Evolutionary conservation across 148 eudicot genomes (phyloP).

Genomic region (Rhododendron vialii): DNA sequence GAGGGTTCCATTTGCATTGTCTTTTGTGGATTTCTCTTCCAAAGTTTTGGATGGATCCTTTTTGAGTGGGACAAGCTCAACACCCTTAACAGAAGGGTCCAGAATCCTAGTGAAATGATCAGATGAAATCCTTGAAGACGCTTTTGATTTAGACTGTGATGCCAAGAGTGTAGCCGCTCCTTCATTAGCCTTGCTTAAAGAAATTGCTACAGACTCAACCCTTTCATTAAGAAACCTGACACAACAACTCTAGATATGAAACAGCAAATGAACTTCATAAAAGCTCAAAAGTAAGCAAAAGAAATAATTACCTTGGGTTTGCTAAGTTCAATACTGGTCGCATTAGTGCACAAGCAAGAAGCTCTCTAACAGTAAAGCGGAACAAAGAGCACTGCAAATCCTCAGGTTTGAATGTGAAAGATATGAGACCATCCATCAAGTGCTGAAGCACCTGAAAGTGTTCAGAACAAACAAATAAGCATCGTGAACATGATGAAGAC

Average conservation of each 20-base stretch:
- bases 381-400: constrained; percentile 90
- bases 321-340: constrained; percentile 84
- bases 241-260: constrained; percentile 17
- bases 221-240: constrained; percentile 95
- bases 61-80: constrained; percentile 78
- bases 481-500: constrained; percentile 3
- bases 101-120: constrained; percentile 54
- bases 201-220: constrained; percentile 66
- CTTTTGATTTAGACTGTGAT: constrained; percentile 36
- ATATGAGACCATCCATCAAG: constrained; percentile 78
- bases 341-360: constrained; percentile 89
- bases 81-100: constrained; percentile 81
- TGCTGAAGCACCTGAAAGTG: constrained; percentile 85
- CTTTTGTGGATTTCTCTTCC: constrained; percentile 26
- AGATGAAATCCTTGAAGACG: constrained; percentile 39
- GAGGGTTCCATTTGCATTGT: constrained; percentile 30
- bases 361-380: constrained; percentile 70
- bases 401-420: constrained; percentile 63
- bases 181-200: constrained; percentile 47
- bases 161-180: constrained; percentile 35
- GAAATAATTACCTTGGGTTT: constrained; percentile 67
- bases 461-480: constrained; percentile 11
- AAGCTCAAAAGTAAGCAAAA: constrained; percentile 11
- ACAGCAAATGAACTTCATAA: neutral
- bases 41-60: constrained; percentile 36